A percentile compares a stretch with the other conserved stretches of the same genome.
phyloP scores from a whole-genome alignment of 2,329 filamentous ascomycete species.

The Graphilbum sp. region DNA sequence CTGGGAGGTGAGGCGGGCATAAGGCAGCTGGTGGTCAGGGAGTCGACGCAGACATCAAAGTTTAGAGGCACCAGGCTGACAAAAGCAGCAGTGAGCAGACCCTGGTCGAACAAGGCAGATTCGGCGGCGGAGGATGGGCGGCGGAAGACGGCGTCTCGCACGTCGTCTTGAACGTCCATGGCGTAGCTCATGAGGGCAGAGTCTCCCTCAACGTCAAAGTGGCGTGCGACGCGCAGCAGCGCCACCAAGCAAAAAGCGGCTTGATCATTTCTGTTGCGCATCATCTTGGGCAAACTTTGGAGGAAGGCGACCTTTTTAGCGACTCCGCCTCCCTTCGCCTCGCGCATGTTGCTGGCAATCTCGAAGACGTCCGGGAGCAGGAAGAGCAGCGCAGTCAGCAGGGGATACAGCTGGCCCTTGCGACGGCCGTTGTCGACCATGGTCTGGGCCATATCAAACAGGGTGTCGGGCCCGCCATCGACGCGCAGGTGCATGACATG shows the following conservation, averaged over 20 bases:
- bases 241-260: slow-evolving; percentile 50
- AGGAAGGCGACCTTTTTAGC: slow-evolving; percentile 51
- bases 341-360: slow-evolving; percentile 49
- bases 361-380: slow-evolving; percentile 54
- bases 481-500: slow-evolving; percentile 44
- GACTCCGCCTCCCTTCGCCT: slow-evolving; percentile 44
- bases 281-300: slow-evolving; percentile 43
- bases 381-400: slow-evolving; percentile 46
- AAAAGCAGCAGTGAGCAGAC: slow-evolving; percentile 50
- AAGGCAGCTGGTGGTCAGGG: slow-evolving; percentile 39
- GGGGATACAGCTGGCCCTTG: slow-evolving; percentile 39
- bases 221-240: slow-evolving; percentile 44
- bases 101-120: slow-evolving; percentile 38
- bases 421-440: slow-evolving; percentile 40
- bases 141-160: slow-evolving; percentile 48
- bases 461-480: slow-evolving; percentile 48
- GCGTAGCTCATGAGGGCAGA: slow-evolving; percentile 46
- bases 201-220: slow-evolving; percentile 47
- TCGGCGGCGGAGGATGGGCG: slow-evolving; percentile 30
- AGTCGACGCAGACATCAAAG: slow-evolving; percentile 39
- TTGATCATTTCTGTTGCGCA: slow-evolving; percentile 48
- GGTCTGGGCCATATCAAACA: slow-evolving; percentile 53
- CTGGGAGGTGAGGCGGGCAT: slow-evolving; percentile 36
- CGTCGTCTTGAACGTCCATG: slow-evolving; percentile 53
- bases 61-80: slow-evolving; percentile 47